Base-by-base conservation (phyloP, 2,329 filamentous ascomycete species). In the Colletotrichum sp. region DNA sequence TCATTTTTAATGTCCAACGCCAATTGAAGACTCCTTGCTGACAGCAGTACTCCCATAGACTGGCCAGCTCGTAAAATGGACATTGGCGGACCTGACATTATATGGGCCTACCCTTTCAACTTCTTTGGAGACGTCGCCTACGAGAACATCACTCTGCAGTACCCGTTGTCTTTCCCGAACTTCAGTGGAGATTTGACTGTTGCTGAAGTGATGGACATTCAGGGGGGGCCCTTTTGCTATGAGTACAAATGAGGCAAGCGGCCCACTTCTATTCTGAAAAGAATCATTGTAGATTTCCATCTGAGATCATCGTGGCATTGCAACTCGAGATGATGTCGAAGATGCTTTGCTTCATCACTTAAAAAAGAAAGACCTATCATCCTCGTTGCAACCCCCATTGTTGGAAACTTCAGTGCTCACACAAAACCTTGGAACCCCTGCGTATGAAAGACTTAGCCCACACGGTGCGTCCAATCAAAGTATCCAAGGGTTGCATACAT, bases 31-130 rank as follows among this genome's bases (percentile, higher is more conserved):
- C 9, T 22, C 11, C 11, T 49, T 49, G 44, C 44, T 49, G n/a
- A 49, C 11, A 13, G 11, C 8, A n/a, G 6, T 13, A 7, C n/a
- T 22, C 1, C n/a, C 44, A 4, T n/a, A 67, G 79, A 81, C 67
- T 84, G 82, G 81, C 15, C 69, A 19, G 77, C 69, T 4, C 80
- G 83, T 13, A 80, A 79, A n/a, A 64, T 27, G 9, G 82, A 83
- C 52, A 82, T 84, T 52, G 78, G 78, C 62, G 83, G 83, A 1
- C 83, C 83, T 6, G 83, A 84, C 72, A 81, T 79, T 5, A 79
- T 80, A 75, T 84, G 76, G 59, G 83, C 81, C 5, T 84, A 82
- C 57, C 82, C 82, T 2, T 84, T 80, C 70, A 77, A 83, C 75
- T 84, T 80, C 77, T 82, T 82, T 55, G 81, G 82, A 34, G 79